Evolutionary conservation across 2,329 filamentous ascomycete species (phyloP).

Genomic region (Diaporthe sp.): DNA sequence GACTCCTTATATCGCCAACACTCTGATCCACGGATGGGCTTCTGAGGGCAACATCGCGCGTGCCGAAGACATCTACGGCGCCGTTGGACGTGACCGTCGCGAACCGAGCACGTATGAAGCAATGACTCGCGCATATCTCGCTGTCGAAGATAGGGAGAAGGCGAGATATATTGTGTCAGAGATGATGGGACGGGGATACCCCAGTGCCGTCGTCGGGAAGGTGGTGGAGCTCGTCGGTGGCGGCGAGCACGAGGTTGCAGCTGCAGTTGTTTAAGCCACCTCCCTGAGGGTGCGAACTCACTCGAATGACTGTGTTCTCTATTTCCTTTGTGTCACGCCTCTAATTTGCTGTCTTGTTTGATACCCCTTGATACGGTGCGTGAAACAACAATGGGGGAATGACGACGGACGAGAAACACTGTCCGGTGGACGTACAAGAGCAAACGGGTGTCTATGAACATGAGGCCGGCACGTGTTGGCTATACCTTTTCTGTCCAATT

Average conservation of each 20-base stretch:
- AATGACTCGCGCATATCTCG: conserved; percentile 94
- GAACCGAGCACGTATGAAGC: conserved; percentile 99
- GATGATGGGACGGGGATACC: conserved; percentile 92
- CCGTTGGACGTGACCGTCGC: conserved; percentile 81
- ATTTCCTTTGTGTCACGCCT: conserved; percentile 42
- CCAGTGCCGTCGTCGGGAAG: conserved; percentile 91
- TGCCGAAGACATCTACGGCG: conserved; percentile 83
- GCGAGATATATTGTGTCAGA: conserved; percentile 87
- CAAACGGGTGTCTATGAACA: conserved; percentile 5
- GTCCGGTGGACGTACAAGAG: conserved; percentile 6
- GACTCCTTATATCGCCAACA: conserved; percentile 98
- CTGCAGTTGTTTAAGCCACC: conserved; percentile 40
- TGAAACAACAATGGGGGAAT: conserved; percentile 36
- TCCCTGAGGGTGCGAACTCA: conserved; percentile 35
- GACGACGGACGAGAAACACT: conserved; percentile 27
- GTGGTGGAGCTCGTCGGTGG: conserved; percentile 89
- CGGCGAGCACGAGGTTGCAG: conserved; percentile 56
- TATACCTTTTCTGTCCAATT: conserved; percentile 10
- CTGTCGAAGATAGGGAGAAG: conserved; percentile 81
- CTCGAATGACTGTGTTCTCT: conserved; percentile 19
- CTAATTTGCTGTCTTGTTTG: conserved; percentile 44
- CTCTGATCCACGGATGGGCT: conserved; percentile 97
- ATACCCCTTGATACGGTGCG: conserved; percentile 47
- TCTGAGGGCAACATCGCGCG: conserved; percentile 84
- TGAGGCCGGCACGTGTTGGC: conserved; percentile 16